These are phyloP conservation scores for Chenopodium suecicum DNA, from an alignment of 148 eudicot species.

Conservation along the genomic window DNA sequence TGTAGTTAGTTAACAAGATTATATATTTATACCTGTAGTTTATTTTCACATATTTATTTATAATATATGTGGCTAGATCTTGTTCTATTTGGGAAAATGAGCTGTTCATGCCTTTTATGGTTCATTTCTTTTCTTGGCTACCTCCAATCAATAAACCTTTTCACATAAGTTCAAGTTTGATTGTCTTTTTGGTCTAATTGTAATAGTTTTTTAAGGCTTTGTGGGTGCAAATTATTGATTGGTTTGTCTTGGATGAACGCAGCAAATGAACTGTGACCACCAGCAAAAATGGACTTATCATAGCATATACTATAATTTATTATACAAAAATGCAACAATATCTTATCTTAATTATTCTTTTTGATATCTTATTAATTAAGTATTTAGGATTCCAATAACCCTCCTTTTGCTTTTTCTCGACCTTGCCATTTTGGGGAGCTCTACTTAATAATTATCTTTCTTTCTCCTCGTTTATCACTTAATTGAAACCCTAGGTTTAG, in stretches of 20 bases:
- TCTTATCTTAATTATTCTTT: slow-evolving; percentile 1
- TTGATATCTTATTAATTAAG: slow-evolving; percentile 5
- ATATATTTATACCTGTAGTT: no score
- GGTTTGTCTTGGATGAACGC: slow-evolving; percentile 29
- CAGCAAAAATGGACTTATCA: not conserved
- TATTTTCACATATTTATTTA: not conserved
- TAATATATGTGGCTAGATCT: not conserved
- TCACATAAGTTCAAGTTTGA: slow-evolving; percentile 15
- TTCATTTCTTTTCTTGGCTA: slow-evolving; percentile 23
- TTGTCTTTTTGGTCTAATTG: slow-evolving; percentile 13
- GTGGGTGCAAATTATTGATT: slow-evolving; percentile 29
- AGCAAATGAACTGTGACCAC: slow-evolving; percentile 30
- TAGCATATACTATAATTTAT: slow-evolving; percentile 5
- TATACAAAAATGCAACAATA: slow-evolving; percentile 4
- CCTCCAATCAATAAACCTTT: slow-evolving; percentile 15
- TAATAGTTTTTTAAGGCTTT: slow-evolving; percentile 1
- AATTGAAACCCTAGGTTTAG: slow-evolving; percentile 17
- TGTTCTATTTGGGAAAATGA: slow-evolving; percentile 24
- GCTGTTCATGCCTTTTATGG: slow-evolving; percentile 23
- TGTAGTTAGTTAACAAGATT: not conserved
- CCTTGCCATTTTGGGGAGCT: slow-evolving; percentile 19
- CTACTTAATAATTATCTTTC: not conserved
- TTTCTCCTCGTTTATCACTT: not conserved
- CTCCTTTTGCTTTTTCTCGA: slow-evolving; percentile 16
- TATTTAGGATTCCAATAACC: not conserved